Evolutionary conservation across 208 protist genomes (phyloP).

Genomic region (Leishmania tarentolae): DNA sequence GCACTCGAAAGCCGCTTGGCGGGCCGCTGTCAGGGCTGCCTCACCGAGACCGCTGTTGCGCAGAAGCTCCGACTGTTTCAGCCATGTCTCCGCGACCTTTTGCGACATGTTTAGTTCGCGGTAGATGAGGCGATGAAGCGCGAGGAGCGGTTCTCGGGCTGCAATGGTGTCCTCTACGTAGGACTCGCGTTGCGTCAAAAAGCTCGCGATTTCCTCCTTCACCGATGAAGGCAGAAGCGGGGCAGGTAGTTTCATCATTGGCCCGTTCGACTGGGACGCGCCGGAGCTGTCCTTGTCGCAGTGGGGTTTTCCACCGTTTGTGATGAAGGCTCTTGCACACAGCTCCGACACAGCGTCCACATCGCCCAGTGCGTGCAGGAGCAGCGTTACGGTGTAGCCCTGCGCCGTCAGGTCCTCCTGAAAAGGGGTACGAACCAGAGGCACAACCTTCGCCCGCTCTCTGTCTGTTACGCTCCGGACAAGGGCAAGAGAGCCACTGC

Average conservation of each 20-base stretch:
- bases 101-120: conserved; percentile 50
- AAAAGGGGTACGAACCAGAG: conserved; percentile 55
- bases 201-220: conserved; percentile 27
- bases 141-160: conserved; percentile 79
- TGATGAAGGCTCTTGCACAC: conserved; percentile 16
- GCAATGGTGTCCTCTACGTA: conserved; percentile 68
- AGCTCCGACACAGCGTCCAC: conserved; percentile 68
- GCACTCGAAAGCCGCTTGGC: conserved; percentile 52
- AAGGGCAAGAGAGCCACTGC: conserved; percentile 1
- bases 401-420: conserved; percentile 70
- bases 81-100: conserved; percentile 76
- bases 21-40: conserved; percentile 70
- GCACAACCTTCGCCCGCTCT: conserved; percentile 58
- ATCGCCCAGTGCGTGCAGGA: conserved; percentile 83
- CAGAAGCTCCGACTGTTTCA: conserved; percentile 82
- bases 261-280: conserved; percentile 4
- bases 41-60: conserved; percentile 77
- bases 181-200: conserved; percentile 39
- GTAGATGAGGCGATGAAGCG: conserved; percentile 83
- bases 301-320: not conserved
- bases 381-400: conserved; percentile 61
- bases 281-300: not conserved
- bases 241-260: conserved; percentile 20
- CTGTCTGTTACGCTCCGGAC: conserved; percentile 22
- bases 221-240: conserved; percentile 18